phyloP scores from a whole-genome alignment of 495 filamentous ascomycete genomes.

The Hyaloscypha variabilis region DNA sequence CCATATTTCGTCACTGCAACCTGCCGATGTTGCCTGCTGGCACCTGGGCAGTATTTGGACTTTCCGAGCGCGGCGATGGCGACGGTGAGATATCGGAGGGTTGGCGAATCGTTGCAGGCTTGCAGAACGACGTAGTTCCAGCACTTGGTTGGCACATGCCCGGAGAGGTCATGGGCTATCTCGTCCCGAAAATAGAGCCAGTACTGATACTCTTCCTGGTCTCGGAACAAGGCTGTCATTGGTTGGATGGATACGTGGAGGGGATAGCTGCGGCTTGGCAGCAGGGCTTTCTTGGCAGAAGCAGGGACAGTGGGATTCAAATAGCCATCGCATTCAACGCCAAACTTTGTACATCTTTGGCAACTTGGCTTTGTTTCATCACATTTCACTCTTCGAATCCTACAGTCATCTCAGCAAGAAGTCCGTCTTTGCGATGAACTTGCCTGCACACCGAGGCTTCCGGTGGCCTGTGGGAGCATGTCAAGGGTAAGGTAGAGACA shows the following conservation, averaged over 20 bases:
- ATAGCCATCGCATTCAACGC: conserved; percentile 57
- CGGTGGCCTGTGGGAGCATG: not conserved
- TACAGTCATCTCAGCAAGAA: conserved; percentile 11
- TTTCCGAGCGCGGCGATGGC: conserved; percentile 59
- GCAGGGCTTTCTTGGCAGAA: not conserved
- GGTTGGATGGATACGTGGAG: not conserved
- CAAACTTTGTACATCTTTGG: conserved; percentile 48
- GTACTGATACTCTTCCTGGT: conserved; percentile 36
- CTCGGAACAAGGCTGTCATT: conserved; percentile 7
- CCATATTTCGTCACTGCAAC: conserved; percentile 14
- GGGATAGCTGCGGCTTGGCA: not conserved
- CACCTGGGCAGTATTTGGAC: conserved; percentile 40
- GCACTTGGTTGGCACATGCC: conserved; percentile 59
- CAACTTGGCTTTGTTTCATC: conserved; percentile 57
- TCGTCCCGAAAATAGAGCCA: conserved; percentile 60
- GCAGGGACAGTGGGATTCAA: not conserved
- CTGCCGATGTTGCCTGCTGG: not conserved
- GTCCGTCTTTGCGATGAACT: not conserved
- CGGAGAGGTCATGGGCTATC: conserved; percentile 56
- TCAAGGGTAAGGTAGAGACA: not conserved
- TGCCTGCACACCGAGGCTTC: not conserved
- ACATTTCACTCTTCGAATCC: conserved; percentile 53
- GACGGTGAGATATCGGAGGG: conserved; percentile 62
- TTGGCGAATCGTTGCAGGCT: conserved; percentile 57
- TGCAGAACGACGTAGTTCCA: conserved; percentile 58